phyloP scores from a whole-genome alignment of 2,329 filamentous ascomycete genomes.

The Alternaria brassicicola region DNA sequence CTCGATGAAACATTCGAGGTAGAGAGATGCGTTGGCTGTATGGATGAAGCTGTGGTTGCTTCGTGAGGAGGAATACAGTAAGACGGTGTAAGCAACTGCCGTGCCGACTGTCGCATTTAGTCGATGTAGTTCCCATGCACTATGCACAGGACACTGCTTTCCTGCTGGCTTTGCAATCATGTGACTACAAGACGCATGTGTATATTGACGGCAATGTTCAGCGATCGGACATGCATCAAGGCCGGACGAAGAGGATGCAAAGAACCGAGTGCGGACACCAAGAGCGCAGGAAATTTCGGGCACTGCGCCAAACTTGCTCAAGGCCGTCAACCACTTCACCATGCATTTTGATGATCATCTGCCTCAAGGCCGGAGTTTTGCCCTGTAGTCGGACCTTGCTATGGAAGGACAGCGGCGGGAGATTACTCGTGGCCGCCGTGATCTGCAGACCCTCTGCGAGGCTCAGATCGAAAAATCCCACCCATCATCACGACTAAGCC shows the following conservation, averaged over 20 bases:
- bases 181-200: neutral
- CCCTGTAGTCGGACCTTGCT: neutral
- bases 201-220: neutral
- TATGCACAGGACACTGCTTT: neutral
- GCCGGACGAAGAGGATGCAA: neutral
- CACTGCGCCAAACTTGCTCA: neutral
- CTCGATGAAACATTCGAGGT: neutral
- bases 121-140: neutral
- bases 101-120: neutral
- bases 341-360: neutral
- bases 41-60: neutral
- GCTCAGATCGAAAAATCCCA: neutral
- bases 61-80: neutral
- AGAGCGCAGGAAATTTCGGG: neutral
- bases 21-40: neutral
- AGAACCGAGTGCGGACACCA: neutral
- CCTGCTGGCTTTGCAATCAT: neutral
- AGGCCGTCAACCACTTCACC: neutral
- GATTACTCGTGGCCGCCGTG: slow-evolving; percentile 1
- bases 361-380: neutral
- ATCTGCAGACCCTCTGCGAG: neutral
- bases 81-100: neutral
- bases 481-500: slow-evolving; percentile 2
- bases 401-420: neutral
- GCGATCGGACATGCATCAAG: neutral